Conservation (phyloP, 805 yeast species). For the Candida succiphila region DNA sequence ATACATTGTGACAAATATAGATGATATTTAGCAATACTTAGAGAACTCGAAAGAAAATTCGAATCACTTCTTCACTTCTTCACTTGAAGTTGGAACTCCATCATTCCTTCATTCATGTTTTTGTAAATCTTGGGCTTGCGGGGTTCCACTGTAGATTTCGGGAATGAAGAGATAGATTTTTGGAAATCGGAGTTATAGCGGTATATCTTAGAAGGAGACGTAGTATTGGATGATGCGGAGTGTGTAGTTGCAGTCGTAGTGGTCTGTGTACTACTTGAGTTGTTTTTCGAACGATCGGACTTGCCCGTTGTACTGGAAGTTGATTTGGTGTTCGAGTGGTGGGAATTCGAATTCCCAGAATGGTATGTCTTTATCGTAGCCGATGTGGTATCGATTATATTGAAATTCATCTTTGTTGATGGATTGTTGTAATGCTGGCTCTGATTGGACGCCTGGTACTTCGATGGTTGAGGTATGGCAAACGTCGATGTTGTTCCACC, state of each 20-base stretch:
- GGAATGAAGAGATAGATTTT: conserved; percentile 21
- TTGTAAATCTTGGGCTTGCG: conserved; percentile 16
- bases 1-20: too few species aligned
- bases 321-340: background rate
- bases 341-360: background rate
- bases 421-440: background rate
- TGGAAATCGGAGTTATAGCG: conserved; percentile 16
- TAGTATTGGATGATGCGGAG: background rate
- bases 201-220: conserved; percentile 1
- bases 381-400: background rate
- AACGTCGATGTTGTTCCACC: background rate
- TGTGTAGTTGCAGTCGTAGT: background rate
- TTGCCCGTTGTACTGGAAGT: background rate
- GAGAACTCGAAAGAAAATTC: too few species aligned
- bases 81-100: conserved; percentile 22
- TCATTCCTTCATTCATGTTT: conserved; percentile 20
- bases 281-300: background rate
- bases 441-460: background rate
- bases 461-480: background rate
- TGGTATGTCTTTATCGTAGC: background rate
- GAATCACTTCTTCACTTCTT: too few species aligned
- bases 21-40: too few species aligned
- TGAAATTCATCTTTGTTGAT: background rate
- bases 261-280: background rate
- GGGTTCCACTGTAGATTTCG: conserved; percentile 13